Conservation (phyloP, 140 eudicot genomes). For the Stevia rebaudiana region DNA sequence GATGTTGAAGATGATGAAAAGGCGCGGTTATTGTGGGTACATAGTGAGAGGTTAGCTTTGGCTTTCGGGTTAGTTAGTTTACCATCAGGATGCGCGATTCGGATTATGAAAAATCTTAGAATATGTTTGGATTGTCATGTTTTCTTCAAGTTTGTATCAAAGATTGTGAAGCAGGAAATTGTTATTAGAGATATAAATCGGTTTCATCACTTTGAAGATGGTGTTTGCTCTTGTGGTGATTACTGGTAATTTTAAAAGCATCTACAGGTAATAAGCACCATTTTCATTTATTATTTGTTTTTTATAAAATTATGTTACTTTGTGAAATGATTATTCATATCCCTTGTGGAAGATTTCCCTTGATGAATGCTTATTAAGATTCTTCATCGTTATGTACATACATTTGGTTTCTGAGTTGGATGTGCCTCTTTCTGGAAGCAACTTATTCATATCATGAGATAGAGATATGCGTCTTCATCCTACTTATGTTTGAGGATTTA, state of each 20-base stretch:
- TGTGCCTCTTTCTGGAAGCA: too few relatives aligned
- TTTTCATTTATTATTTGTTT: not conserved
- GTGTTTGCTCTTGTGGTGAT: conserved; percentile 61
- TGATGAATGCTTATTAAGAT: too few relatives aligned
- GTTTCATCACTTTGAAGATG: conserved; percentile 55
- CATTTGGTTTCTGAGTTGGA: too few relatives aligned
- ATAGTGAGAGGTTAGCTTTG: conserved; percentile 81
- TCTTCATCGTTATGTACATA: too few relatives aligned
- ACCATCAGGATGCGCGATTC: conserved; percentile 55
- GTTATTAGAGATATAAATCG: conserved; percentile 51
- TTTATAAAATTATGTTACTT: conserved; percentile 8
- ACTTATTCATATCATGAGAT: too few relatives aligned
- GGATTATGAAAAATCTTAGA: conserved; percentile 65
- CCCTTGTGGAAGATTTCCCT: too few relatives aligned
- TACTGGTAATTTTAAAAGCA: conserved; percentile 39
- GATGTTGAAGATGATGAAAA: conserved; percentile 92
- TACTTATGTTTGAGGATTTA: too few relatives aligned
- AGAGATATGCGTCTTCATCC: too few relatives aligned
- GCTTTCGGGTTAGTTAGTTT: conserved; percentile 62
- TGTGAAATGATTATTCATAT: not conserved
- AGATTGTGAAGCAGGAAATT: conserved; percentile 45
- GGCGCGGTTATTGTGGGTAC: conserved; percentile 66
- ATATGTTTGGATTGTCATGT: conserved; percentile 56
- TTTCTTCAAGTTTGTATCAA: conserved; percentile 42
- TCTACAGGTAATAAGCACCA: conserved; percentile 2